phyloP scores from a whole-genome alignment of 441 rosid species.

The Corymbia calophylla region DNA sequence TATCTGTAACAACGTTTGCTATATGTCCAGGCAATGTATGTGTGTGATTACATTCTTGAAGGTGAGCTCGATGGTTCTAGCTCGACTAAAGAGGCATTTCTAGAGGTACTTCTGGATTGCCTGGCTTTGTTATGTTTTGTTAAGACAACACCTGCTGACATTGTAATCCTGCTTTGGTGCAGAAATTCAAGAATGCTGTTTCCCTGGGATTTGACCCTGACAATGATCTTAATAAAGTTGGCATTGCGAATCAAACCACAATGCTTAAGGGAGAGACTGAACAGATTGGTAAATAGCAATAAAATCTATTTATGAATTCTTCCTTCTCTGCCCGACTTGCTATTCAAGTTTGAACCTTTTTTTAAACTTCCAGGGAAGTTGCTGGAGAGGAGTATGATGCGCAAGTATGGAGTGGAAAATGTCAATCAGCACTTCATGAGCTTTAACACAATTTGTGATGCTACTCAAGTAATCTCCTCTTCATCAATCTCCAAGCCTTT shows the following conservation, averaged over 20 bases:
- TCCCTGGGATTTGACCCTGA: conserved; percentile 93
- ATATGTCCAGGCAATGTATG: conserved; percentile 62
- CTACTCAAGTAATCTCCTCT: conserved; percentile 67
- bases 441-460: conserved; percentile 94
- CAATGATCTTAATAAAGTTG: conserved; percentile 59
- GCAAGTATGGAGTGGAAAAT: conserved; percentile 73
- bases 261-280: conserved; percentile 98
- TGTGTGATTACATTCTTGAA: conserved; percentile 91
- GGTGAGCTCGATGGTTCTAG: conserved; percentile 81
- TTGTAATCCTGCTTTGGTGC: conserved; percentile 18
- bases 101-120: conserved; percentile 45
- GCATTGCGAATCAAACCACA: conserved; percentile 94
- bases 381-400: conserved; percentile 82
- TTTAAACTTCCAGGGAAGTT: conserved; percentile 51
- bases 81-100: conserved; percentile 80
- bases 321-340: background rate
- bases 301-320: background rate
- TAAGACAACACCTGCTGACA: background rate
- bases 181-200: conserved; percentile 75
- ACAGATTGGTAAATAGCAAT: conserved; percentile 63
- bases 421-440: conserved; percentile 78
- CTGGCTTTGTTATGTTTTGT: background rate
- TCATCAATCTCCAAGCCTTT: background rate
- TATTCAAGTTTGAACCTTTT: background rate
- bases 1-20: background rate